These are phyloP conservation scores for Saccharomycopsis selenospora DNA, from an alignment of 805 yeast species.

Conservation along the genomic window DNA sequence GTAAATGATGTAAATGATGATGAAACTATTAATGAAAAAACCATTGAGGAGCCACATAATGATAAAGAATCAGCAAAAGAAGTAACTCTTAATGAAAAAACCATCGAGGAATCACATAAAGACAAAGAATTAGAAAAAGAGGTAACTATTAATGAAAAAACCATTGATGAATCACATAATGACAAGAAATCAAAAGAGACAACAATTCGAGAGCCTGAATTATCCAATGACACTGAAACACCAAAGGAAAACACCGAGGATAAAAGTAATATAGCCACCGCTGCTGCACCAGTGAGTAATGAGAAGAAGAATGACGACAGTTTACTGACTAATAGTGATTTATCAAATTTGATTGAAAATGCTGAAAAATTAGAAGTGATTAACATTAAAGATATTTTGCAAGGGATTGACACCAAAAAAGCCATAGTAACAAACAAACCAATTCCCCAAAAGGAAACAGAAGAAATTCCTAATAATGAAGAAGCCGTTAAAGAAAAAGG, in stretches of 20 bases:
- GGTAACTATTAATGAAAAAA: too few relatives aligned
- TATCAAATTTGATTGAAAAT: neutral
- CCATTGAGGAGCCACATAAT: too few relatives aligned
- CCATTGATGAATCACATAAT: neutral
- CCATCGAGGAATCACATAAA: too few relatives aligned
- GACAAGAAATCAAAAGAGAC: neutral
- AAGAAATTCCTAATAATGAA: too few relatives aligned
- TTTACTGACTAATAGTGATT: neutral
- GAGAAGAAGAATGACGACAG: neutral
- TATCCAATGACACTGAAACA: too few relatives aligned
- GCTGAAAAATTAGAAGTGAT: constrained; percentile 6
- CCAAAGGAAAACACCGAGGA: neutral
- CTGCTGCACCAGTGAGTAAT: neutral
- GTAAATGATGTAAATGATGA: neutral
- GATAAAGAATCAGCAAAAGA: too few relatives aligned
- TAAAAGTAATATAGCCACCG: neutral
- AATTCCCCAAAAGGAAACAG: too few relatives aligned
- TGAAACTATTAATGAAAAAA: too few relatives aligned
- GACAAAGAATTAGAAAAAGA: too few relatives aligned
- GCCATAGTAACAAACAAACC: too few relatives aligned
- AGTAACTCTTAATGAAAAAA: too few relatives aligned
- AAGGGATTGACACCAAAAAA: neutral
- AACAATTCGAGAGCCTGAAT: neutral
- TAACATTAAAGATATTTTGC: neutral
- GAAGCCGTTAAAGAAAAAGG: too few relatives aligned